Evolutionary conservation across 1,139 yeast genomes (phyloP).

Genomic region (Hansenula lynferdii): DNA sequence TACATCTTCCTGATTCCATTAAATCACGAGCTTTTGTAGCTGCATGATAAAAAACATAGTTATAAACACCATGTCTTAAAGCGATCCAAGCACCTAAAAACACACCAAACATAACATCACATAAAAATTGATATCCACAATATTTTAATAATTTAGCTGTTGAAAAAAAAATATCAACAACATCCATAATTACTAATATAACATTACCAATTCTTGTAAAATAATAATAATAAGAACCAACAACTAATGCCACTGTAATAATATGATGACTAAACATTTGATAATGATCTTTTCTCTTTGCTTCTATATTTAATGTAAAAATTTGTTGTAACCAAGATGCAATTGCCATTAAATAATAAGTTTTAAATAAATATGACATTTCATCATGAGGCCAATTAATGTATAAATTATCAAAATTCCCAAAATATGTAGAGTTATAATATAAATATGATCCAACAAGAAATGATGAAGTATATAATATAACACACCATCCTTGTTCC

Average conservation of each 20-base stretch:
- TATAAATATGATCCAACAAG: slow-evolving; percentile 55
- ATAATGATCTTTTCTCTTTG: slow-evolving; percentile 71
- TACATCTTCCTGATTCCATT: slow-evolving; percentile 20
- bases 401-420: slow-evolving; percentile 56
- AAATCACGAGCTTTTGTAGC: slow-evolving; percentile 25
- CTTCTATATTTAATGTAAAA: slow-evolving; percentile 71
- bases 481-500: slow-evolving; percentile 80
- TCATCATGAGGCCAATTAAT: slow-evolving; percentile 72
- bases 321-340: slow-evolving; percentile 82
- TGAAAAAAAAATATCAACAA: slow-evolving; percentile 68
- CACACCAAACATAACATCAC: slow-evolving; percentile 66
- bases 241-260: slow-evolving; percentile 62
- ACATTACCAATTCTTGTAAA: slow-evolving; percentile 77
- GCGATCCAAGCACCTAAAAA: slow-evolving; percentile 69
- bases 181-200: slow-evolving; percentile 76
- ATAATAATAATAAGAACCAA: slow-evolving; percentile 71
- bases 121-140: slow-evolving; percentile 50
- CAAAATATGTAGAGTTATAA: slow-evolving; percentile 52
- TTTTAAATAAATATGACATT: slow-evolving; percentile 47
- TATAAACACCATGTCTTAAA: slow-evolving; percentile 71
- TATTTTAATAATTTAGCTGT: slow-evolving; percentile 77
- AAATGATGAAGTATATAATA: slow-evolving; percentile 59
- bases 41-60: slow-evolving; percentile 56
- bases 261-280: slow-evolving; percentile 92
- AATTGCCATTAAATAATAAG: slow-evolving; percentile 66